phyloP scores from a whole-genome alignment of 1,284 basidiomycete genomes.

The Ganoderma multipileum region DNA sequence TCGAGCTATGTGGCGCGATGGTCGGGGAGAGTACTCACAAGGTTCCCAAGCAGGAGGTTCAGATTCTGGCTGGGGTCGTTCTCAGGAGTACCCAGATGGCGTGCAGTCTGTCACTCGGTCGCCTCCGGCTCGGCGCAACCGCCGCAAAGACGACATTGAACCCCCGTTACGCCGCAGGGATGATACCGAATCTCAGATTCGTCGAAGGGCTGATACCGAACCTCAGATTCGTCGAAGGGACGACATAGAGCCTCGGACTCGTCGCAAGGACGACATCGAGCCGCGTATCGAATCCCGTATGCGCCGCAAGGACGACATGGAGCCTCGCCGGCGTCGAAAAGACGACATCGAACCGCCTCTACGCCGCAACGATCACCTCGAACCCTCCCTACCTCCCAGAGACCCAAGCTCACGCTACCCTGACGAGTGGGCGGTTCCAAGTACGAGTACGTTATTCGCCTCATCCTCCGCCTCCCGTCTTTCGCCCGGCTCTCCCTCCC shows the following conservation, averaged over 20 bases:
- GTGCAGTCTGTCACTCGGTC: constrained; percentile 29
- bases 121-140: constrained; percentile 23
- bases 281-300: constrained; percentile 15
- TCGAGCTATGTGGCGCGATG: constrained; percentile 27
- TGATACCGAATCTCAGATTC: constrained; percentile 19
- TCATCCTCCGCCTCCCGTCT: constrained; percentile 57
- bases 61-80: constrained; percentile 28
- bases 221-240: constrained; percentile 19
- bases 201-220: constrained; percentile 22
- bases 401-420: constrained; percentile 11
- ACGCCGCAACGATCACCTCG: constrained; percentile 19
- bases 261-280: constrained; percentile 23
- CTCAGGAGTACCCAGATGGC: constrained; percentile 29
- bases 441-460: constrained; percentile 80
- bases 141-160: constrained; percentile 25
- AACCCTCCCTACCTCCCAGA: constrained; percentile 13
- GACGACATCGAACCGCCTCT: constrained; percentile 1
- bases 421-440: constrained; percentile 15
- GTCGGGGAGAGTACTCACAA: constrained; percentile 23
- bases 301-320: constrained; percentile 18
- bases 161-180: constrained; percentile 25
- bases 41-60: constrained; percentile 19
- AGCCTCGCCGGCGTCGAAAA: constrained; percentile 3
- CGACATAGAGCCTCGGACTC: constrained; percentile 19
- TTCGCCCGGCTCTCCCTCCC: constrained; percentile 52